Evolutionary conservation across 169 alveolate species (phyloP).

Genomic region (Plasmodium relictum): DNA sequence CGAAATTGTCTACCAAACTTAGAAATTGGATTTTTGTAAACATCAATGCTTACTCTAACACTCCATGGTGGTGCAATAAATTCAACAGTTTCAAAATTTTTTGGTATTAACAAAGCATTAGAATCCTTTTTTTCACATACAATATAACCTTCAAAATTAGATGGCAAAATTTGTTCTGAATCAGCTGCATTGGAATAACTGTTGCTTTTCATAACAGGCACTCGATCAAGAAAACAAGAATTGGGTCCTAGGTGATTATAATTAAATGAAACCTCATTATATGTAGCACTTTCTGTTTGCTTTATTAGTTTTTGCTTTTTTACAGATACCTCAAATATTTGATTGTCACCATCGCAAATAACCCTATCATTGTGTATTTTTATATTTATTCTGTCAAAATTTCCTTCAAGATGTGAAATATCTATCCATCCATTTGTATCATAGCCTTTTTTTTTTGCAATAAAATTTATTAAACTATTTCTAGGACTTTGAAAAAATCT

Average conservation of each 20-base stretch:
- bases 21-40: slow-evolving; percentile 31
- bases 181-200: background rate
- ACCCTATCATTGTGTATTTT: slow-evolving; percentile 5
- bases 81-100: slow-evolving; percentile 10
- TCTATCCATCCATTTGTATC: slow-evolving; percentile 52
- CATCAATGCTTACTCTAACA: slow-evolving; percentile 36
- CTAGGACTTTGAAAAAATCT: slow-evolving; percentile 4
- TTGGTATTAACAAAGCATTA: slow-evolving; percentile 48
- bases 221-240: background rate
- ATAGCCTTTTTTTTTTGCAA: slow-evolving; percentile 47
- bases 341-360: slow-evolving; percentile 22
- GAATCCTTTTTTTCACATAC: slow-evolving; percentile 37
- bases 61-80: slow-evolving; percentile 60
- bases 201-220: slow-evolving; percentile 25
- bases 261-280: slow-evolving; percentile 13
- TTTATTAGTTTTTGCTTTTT: slow-evolving; percentile 8
- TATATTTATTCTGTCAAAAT: background rate
- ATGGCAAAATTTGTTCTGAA: background rate
- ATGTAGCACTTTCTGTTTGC: slow-evolving; percentile 23
- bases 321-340: slow-evolving; percentile 20
- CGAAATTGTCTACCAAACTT: slow-evolving; percentile 46
- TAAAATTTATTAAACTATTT: slow-evolving; percentile 21
- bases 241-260: background rate
- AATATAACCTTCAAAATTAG: slow-evolving; percentile 51
- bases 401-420: slow-evolving; percentile 4